Evolutionary conservation across 2,329 filamentous ascomycete genomes (phyloP).

Genomic region (Xylariaceae sp.): DNA sequence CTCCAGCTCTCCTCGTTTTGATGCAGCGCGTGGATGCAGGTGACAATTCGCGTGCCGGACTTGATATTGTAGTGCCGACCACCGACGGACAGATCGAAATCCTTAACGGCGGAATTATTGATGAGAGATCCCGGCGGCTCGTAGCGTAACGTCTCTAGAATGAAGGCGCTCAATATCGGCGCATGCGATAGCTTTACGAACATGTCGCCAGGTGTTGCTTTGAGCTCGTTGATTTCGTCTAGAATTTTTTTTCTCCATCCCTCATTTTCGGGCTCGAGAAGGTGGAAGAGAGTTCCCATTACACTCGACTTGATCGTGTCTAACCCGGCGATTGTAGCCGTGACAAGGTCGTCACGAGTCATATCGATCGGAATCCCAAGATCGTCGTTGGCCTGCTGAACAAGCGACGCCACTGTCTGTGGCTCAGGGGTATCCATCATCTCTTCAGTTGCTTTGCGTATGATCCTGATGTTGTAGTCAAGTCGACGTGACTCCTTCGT

Average conservation of each 20-base stretch:
- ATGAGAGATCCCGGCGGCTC: conserved; percentile 3
- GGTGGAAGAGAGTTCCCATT: conserved; percentile 2
- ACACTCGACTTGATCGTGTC: conserved; percentile 7
- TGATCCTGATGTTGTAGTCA: conserved; percentile 1
- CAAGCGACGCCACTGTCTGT: conserved; percentile 1
- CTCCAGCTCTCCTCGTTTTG: conserved; percentile 4
- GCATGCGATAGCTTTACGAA: conserved; percentile 1
- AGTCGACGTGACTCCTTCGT: conserved; percentile 5
- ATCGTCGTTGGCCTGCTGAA: conserved; percentile 2
- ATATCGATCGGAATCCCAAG: conserved; percentile 1
- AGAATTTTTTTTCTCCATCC: background rate
- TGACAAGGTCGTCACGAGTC: conserved; percentile 5
- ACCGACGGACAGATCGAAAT: background rate
- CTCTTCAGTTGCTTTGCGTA: background rate
- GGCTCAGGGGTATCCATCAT: background rate
- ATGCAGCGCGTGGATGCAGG: conserved; percentile 8
- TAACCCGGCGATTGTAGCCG: conserved; percentile 1
- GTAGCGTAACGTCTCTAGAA: conserved; percentile 2
- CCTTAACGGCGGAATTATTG: background rate
- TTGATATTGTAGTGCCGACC: conserved; percentile 9
- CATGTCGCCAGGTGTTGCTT: background rate
- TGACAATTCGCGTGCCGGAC: conserved; percentile 4
- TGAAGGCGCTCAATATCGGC: conserved; percentile 3
- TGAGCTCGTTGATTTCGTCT: conserved; percentile 4
- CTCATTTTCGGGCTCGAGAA: background rate